Evolutionary conservation across 345 rosid genomes (phyloP), one percentile per base, ranked within the genome.

Genomic region (Hibiscus trionum): DNA sequence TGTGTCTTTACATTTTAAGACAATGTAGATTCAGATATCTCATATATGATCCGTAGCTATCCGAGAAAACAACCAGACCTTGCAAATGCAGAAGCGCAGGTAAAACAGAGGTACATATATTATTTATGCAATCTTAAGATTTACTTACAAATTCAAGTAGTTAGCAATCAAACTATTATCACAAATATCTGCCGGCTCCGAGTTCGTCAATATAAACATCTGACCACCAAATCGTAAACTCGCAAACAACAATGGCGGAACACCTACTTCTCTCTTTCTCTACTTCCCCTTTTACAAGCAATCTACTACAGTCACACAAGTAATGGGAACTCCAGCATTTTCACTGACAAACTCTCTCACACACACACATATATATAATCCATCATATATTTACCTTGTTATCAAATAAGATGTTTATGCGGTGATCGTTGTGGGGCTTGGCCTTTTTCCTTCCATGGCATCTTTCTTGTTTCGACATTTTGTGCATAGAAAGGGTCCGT

Each of bases 381-480:
- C 79, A 77, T 76, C 73, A 70, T 44, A 27, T 84, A 84, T 84
- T 76, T 86, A 89, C 84, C 80, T 72, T 70, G 74, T 80, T 72
- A 81, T 80, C 77, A 24, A 70, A 72, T 75, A 55, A 49, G 63
- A 59, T 71, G 80, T 44, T 80, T 83, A 88, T 16, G 89, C 4
- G 53, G n/a, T 14, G 16, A 60, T 80, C 79, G 85, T 78, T 60
- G 84, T 74, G 5, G 88, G 84, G 82, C 79, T 80, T 16, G 99
- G 71, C 85, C 88, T 88, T 82, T 88, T 95, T 70, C 99, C 99
- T 87, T 95, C 99, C 99, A 95, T 95, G 44, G 99, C 99, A 71
- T 95, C 98, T 81, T 90, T 92, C 93, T 95, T 95, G 70, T 81
- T 85, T 82, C 79, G 83, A 80, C 99, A 95, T 73, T 21, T 79